phyloP scores from a whole-genome alignment of 108 stramenopile species.

The Pseudonitzschia multiseries region DNA sequence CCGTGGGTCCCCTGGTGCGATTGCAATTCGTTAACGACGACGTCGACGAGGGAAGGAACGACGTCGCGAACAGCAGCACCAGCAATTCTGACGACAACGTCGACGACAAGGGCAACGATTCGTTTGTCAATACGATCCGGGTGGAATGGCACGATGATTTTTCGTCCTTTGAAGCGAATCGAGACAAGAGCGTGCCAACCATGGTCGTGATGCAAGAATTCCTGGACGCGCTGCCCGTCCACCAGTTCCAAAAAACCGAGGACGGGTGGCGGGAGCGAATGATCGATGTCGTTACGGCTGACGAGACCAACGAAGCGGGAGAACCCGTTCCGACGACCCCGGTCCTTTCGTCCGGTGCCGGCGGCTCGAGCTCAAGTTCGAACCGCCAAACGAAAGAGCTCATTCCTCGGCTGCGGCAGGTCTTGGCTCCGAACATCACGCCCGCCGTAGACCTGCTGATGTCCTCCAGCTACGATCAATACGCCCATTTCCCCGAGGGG shows the following conservation, averaged over 20 bases:
- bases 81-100: neutral
- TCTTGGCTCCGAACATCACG: constrained; percentile 76
- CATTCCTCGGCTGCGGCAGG: constrained; percentile 75
- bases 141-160: constrained; percentile 79
- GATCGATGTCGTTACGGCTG: constrained; percentile 77
- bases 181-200: constrained; percentile 38
- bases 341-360: no score
- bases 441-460: constrained; percentile 74
- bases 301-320: constrained; percentile 36
- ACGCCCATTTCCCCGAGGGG: constrained; percentile 53
- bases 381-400: no score
- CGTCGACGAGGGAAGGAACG: neutral
- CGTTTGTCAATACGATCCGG: constrained; percentile 33
- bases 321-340: constrained; percentile 11
- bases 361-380: no score
- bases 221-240: constrained; percentile 93
- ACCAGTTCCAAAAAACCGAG: constrained; percentile 86
- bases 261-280: constrained; percentile 95
- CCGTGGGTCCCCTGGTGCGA: constrained; percentile 32
- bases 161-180: constrained; percentile 42
- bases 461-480: constrained; percentile 31
- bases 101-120: neutral
- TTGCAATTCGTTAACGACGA: constrained; percentile 25
- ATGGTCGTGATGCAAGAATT: constrained; percentile 91
- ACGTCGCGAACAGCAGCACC: neutral